Base-by-base conservation (phyloP, 73 alveolate species). In the Effrenium voratum region DNA sequence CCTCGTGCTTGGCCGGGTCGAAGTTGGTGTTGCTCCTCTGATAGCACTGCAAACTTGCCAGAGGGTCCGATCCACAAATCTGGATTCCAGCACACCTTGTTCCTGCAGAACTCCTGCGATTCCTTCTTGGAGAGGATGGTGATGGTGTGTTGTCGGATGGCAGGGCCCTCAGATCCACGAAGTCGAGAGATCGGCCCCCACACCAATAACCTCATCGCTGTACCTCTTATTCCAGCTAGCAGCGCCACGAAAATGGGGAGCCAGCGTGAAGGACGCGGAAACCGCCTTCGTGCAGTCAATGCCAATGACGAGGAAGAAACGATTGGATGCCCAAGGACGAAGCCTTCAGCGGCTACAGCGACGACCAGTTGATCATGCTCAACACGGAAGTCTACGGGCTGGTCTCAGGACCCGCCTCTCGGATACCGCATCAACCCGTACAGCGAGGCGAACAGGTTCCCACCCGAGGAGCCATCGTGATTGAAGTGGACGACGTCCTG, bases 131-230 rank as follows among this genome's bases (percentile, higher is more conserved):
- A n/a, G n/a, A n/a, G n/a, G n/a, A n/a, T n/a, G n/a, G n/a, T n/a
- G 85, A 36, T 73, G 47, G 85, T 36, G 47, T 73, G 85, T 36
- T 73, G 55, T 36, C 30, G 85, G 85, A 13, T 73, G 47, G 55
- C 47, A 30, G 28, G 85, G 32, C 52, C 85, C 85, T 10, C 30
- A 34, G 55, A 38, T 73, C 22, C 55, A 73, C 52, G 41, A 36
- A 36, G 24, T 73, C 5, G 85, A 73, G 32, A 28, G 85, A 73
- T 73, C 85, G 24, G 52, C n/a, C n/a, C 85, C 85, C 10, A 73
- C 85, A 73, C 85, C 85, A 6, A 5, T 40, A 30, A 34, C 85
- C 12, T 5, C 41, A 12, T 8, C 47, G 47, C 28, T 73, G 12
- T 8, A n/a, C 52, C 3, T 8, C 4, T 12, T 26, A 4, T 50